Evolutionary conservation across 805 yeast genomes (phyloP).

Genomic region (Lachancea sp.): DNA sequence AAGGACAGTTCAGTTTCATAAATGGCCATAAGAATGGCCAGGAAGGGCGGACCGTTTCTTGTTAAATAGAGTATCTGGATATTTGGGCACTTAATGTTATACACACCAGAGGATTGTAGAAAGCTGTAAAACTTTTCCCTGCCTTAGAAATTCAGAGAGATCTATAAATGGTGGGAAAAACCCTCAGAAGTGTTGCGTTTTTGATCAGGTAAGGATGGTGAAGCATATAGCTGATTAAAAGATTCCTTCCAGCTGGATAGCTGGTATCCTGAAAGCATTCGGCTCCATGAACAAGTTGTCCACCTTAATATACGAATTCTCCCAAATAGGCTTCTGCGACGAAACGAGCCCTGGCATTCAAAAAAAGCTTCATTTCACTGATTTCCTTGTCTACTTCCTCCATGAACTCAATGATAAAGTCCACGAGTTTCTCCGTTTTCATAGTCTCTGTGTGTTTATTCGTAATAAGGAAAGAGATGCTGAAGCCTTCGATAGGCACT

Average conservation of each 20-base stretch:
- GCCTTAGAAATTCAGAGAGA: no score
- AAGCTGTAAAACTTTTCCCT: no score
- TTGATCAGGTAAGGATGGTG: no score
- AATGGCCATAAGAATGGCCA: no score
- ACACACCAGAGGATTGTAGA: no score
- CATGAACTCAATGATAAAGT: conserved; percentile 96
- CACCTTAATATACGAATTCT: conserved; percentile 58
- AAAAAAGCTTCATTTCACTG: conserved; percentile 94
- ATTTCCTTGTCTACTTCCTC: conserved; percentile 98
- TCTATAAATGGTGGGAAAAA: no score
- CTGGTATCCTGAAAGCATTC: background rate
- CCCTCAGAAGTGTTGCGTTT: no score
- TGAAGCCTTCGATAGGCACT: conserved; percentile 84
- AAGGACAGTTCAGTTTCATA: no score
- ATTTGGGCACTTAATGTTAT: no score
- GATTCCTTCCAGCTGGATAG: background rate
- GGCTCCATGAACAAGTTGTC: background rate
- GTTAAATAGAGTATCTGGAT: no score
- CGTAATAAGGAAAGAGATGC: conserved; percentile 87
- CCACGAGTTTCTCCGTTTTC: conserved; percentile 92
- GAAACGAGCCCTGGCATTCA: conserved; percentile 95
- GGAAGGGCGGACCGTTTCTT: no score
- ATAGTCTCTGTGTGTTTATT: conserved; percentile 92
- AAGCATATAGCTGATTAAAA: no score
- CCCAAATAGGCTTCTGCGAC: conserved; percentile 94